phyloP scores from a whole-genome alignment of 768 basidiomycete species.

The Rhodotorula sphaerocarpa region DNA sequence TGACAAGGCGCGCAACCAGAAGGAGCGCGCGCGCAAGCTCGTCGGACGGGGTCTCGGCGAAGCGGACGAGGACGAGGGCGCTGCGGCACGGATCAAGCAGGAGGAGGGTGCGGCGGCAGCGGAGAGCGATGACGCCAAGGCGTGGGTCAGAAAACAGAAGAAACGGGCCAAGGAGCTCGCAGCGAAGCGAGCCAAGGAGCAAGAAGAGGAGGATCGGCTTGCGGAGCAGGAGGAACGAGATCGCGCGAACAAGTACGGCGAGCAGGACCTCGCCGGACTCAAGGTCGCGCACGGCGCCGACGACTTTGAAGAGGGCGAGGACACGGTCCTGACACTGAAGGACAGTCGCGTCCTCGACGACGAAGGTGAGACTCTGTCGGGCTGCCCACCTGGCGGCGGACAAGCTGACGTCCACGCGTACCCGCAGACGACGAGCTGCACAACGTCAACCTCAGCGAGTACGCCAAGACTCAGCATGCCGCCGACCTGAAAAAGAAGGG shows the following conservation, averaged over 20 bases:
- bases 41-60: slow-evolving; percentile 88
- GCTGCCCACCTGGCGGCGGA: too few relatives aligned
- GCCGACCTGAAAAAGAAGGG: slow-evolving; percentile 79
- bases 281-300: slow-evolving; percentile 95
- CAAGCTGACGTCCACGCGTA: slow-evolving; percentile 4
- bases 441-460: slow-evolving; percentile 89
- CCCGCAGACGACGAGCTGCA: slow-evolving; percentile 87
- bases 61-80: slow-evolving; percentile 54
- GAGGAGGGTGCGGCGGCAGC: slow-evolving; percentile 10
- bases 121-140: slow-evolving; percentile 58
- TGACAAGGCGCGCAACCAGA: slow-evolving; percentile 87
- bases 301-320: slow-evolving; percentile 84
- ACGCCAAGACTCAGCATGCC: slow-evolving; percentile 68
- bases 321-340: slow-evolving; percentile 90
- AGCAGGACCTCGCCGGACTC: slow-evolving; percentile 70
- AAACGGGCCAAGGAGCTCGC: slow-evolving; percentile 84
- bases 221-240: slow-evolving; percentile 53
- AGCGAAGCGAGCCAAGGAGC: slow-evolving; percentile 46
- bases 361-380: slow-evolving; percentile 80
- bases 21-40: slow-evolving; percentile 83
- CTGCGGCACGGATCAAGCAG: slow-evolving; percentile 8
- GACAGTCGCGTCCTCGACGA: slow-evolving; percentile 90
- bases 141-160: slow-evolving; percentile 87
- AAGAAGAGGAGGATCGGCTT: slow-evolving; percentile 65
- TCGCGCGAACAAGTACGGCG: slow-evolving; percentile 26